Evolutionary conservation across 2,329 filamentous ascomycete species (phyloP).

Genomic region (Beauveria medogensis): DNA sequence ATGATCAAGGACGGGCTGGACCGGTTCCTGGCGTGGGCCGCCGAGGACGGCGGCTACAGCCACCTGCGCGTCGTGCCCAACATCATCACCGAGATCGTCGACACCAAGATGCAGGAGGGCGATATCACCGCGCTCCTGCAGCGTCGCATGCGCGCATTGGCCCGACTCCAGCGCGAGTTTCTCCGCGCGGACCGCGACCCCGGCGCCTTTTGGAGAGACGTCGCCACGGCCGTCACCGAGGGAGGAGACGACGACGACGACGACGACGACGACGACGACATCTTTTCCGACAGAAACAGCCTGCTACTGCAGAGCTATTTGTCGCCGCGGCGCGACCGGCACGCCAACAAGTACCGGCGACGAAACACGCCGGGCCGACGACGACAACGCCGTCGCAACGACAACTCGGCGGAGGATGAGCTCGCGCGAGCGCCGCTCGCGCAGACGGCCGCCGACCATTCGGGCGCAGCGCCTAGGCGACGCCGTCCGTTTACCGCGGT

Average conservation of each 20-base stretch:
- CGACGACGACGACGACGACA: not conserved
- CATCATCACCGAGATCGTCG: conserved; percentile 28
- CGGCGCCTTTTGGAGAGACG: conserved; percentile 23
- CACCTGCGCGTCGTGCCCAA: conserved; percentile 30
- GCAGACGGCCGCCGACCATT: too few species aligned
- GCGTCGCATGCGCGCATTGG: conserved; percentile 27
- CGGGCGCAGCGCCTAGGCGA: not conserved
- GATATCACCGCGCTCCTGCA: conserved; percentile 29
- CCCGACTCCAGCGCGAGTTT: conserved; percentile 28
- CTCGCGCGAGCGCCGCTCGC: not conserved
- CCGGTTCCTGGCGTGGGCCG: conserved; percentile 32
- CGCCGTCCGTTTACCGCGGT: not conserved
- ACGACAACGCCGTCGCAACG: not conserved
- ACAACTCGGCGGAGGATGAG: not conserved
- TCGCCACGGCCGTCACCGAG: conserved; percentile 8
- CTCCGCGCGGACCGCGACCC: conserved; percentile 21
- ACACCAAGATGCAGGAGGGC: conserved; percentile 20
- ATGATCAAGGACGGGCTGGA: conserved; percentile 28
- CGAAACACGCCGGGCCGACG: not conserved
- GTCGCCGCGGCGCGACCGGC: not conserved
- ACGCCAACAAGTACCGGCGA: not conserved
- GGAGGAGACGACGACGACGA: not conserved
- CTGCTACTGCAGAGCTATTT: conserved; percentile 6
- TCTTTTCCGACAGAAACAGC: not conserved
- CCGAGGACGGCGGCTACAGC: conserved; percentile 31